These are phyloP conservation scores for Yarrowia phangngaensis DNA, from an alignment of 805 yeast genomes.

Conservation along the genomic window DNA sequence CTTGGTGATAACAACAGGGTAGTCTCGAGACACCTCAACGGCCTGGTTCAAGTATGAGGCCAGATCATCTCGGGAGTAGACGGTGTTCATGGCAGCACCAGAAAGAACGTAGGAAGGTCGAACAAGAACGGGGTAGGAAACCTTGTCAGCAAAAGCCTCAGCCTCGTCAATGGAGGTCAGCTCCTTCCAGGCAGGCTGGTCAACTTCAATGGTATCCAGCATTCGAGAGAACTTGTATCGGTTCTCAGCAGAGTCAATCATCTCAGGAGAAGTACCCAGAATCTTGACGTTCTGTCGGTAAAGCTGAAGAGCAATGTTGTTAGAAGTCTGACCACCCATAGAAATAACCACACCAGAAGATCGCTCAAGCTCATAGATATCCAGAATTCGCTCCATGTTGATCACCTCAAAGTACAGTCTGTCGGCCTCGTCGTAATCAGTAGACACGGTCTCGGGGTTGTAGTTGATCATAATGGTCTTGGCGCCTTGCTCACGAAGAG, in stretches of 20 bases:
- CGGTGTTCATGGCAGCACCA: slow-evolving; percentile 99
- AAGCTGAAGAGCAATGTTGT: slow-evolving; percentile 88
- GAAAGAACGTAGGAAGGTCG: slow-evolving; percentile 96
- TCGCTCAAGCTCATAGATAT: slow-evolving; percentile 87
- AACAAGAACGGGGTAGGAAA: slow-evolving; percentile 89
- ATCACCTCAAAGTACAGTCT: slow-evolving; percentile 93
- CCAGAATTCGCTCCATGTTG: slow-evolving; percentile 88
- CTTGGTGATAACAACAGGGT: slow-evolving; percentile 96
- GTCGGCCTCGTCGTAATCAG: slow-evolving; percentile 98
- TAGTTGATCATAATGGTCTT: slow-evolving; percentile 97
- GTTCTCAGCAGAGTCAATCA: slow-evolving; percentile 98
- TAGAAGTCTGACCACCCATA: slow-evolving; percentile 99
- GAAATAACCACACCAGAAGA: slow-evolving; percentile 90
- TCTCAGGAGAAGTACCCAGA: slow-evolving; percentile 94
- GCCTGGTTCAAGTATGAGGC: slow-evolving; percentile 88
- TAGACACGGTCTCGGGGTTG: slow-evolving; percentile 98
- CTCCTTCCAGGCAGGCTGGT: slow-evolving; percentile 99
- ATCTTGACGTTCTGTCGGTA: slow-evolving; percentile 94
- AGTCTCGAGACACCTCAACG: slow-evolving; percentile 94
- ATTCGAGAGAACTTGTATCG: slow-evolving; percentile 96
- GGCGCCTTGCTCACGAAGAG: slow-evolving; percentile 76
- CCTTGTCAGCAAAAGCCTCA: slow-evolving; percentile 83
- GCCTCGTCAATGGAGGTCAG: slow-evolving; percentile 91
- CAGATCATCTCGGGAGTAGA: slow-evolving; percentile 82
- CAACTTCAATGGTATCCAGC: slow-evolving; percentile 94